phyloP scores from a whole-genome alignment of 2,329 filamentous ascomycete genomes.

The Colletotrichum cereale region DNA sequence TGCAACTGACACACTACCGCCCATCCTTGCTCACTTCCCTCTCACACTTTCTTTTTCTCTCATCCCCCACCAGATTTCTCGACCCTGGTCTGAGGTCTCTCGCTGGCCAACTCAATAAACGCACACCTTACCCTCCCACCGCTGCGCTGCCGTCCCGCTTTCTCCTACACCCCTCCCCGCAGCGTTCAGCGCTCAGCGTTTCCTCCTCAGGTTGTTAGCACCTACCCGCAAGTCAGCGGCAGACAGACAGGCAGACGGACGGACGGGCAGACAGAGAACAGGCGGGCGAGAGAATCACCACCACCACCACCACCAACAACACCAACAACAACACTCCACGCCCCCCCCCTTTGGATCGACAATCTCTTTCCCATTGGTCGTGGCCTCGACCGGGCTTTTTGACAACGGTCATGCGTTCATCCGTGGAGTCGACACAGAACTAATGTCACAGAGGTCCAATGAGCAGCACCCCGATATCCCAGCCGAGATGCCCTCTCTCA shows the following conservation, averaged over 20 bases:
- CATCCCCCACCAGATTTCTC: conserved; percentile 30
- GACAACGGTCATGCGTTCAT: conserved; percentile 66
- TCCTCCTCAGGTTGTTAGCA: not conserved
- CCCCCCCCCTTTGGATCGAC: conserved; percentile 32
- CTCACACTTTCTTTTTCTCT: not conserved
- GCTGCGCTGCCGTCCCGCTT: conserved; percentile 30
- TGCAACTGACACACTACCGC: conserved; percentile 16
- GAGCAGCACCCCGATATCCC: conserved; percentile 51
- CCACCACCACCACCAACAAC: not conserved
- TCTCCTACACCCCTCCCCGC: conserved; percentile 12
- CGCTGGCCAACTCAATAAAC: conserved; percentile 23
- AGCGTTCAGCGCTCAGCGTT: not conserved
- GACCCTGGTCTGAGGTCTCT: conserved; percentile 35
- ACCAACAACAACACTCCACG: not conserved
- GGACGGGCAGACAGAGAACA: not conserved
- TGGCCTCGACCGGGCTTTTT: conserved; percentile 43
- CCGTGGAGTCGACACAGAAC: conserved; percentile 59
- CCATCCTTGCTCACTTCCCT: conserved; percentile 33
- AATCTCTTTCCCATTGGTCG: conserved; percentile 38
- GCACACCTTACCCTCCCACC: conserved; percentile 32
- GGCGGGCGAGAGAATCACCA: not conserved
- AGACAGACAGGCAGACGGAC: conserved; percentile 10
- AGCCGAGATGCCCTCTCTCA: conserved; percentile 53
- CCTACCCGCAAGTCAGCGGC: conserved; percentile 1
- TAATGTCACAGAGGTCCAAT: conserved; percentile 61